Evolutionary conservation across 345 rosid genomes (phyloP), one percentile per base, ranked within the genome.

Genomic region (Populus simonii): DNA sequence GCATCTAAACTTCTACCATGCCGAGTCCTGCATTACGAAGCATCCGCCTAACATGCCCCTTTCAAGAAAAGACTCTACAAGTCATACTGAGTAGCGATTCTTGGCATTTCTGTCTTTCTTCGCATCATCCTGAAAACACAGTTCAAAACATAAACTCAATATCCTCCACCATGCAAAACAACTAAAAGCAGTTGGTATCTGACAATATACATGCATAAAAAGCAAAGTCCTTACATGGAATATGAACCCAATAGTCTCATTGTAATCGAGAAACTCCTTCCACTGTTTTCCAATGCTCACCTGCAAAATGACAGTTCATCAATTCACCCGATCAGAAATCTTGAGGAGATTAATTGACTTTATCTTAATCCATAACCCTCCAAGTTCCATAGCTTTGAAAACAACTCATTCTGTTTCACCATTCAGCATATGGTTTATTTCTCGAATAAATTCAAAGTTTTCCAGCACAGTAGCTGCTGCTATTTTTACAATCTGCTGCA

Each of bases 231-330:
- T 79, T 86, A 93, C 98, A 86, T 93, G 97, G 80, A 90, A 82
- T 55, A 93, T 89, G 86, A 92, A 96, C 62, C 98, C 98, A 1
- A 93, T 91, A 75, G 73, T 79, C 10, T 81, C 95, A 45, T 90
- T 89, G 85, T 83, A 87, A 79, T 92, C 97, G 18, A 96, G 89
- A 25, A 92, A 70, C 81, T 92, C 97, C 85, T 92, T 93, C 99
- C 95, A 91, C 77, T 92, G 98, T 69, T 85, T 92, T 75, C 95
- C 99, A 69, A 93, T 92, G 89, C 95, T 96, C 65, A 89, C 43
- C 98, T 96, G 90, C 66, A 72, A 66, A 57, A 27, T n/a, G 41
- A 49, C 74, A 31, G 25, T 7, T 20, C 23, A 53, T 20, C 61
- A 53, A 53, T 53, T 53, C 22, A 53, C 22, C 23, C 61, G 3